Evolutionary conservation across 2,329 filamentous ascomycete species (phyloP), one percentile per base, ranked within the genome.

Genomic region (Lachnellula hyalina): DNA sequence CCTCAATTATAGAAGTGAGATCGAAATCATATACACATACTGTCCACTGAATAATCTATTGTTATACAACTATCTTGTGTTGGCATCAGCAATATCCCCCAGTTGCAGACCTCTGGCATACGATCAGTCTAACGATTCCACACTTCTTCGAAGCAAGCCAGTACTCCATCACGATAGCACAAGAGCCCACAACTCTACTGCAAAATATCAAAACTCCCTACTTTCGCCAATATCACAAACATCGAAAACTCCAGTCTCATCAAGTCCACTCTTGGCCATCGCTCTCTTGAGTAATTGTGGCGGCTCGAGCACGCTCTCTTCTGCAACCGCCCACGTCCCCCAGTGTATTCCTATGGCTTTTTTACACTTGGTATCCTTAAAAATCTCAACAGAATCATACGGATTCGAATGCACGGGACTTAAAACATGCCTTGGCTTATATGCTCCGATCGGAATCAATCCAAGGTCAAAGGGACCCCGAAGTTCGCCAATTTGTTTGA

Each of bases 381-480:
- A 96, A 63, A 96, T 96, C 66, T 93, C 89, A 44, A 96, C 91
- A 0, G 86, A 82, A 68, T 96, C 92, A 61, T 83, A 85, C 0
- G 92, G 92, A 68, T 94, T 87, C 11, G 87, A 86, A 70, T 96
- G 92, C 79, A 94, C 84, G 23, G 83, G 75, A 49, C 84, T 90
- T 76, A 93, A 91, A 60, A 93, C 68, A 53, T 71, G 72, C 21
- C 88, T 78, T 1, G 87, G 88, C 53, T 81, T 76, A 71, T 96
- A 96, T 1, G 91, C 92, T 53, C 92, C 92, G 61, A 96, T 96
- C 47, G 92, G 92, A 60, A 96, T 93, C 52, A 96, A 74, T 0
- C 92, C 92, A 5, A 96, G 80, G 68, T 96, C 90, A 65, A 96
- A 96, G 0, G 90, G 89, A 0, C 92, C 91, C 32, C 89, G 80